Evolutionary conservation across 371 early-diverging fungal genomes (phyloP).

Genomic region (Mortierella polycephala): DNA sequence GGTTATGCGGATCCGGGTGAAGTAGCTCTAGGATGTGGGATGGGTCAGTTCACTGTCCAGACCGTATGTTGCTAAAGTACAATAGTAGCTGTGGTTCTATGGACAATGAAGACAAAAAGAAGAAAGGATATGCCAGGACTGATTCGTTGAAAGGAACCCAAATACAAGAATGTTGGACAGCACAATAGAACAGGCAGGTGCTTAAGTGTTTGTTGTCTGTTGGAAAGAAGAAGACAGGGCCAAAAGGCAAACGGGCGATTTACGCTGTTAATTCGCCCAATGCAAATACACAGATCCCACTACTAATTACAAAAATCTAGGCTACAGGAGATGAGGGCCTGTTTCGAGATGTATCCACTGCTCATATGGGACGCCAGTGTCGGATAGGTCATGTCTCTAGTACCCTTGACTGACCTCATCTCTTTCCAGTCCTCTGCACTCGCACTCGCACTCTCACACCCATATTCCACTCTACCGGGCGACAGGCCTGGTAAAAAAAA

Average conservation of each 20-base stretch:
- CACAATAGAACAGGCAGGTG: background rate
- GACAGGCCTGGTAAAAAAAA: too few relatives aligned
- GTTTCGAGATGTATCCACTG: too few relatives aligned
- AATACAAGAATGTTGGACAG: background rate
- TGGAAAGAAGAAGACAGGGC: background rate
- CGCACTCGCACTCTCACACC: too few relatives aligned
- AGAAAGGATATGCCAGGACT: background rate
- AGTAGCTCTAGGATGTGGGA: background rate
- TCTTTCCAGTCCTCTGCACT: too few relatives aligned
- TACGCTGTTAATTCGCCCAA: background rate
- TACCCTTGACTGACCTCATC: too few relatives aligned
- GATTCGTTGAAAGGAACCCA: background rate
- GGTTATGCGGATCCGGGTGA: background rate
- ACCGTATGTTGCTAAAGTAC: background rate
- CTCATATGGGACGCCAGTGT: too few relatives aligned
- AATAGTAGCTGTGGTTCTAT: too few relatives aligned
- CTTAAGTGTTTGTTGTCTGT: background rate
- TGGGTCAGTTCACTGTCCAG: background rate
- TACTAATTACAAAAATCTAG: background rate
- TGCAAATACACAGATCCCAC: background rate
- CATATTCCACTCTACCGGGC: too few relatives aligned
- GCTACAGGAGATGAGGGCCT: background rate
- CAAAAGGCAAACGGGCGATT: conserved; percentile 15
- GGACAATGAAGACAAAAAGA: background rate
- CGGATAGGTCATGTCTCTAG: too few relatives aligned